These are phyloP conservation scores for Saccharum hybrid DNA, from an alignment of 202 grass and related monocot genomes.

Conservation along the genomic window DNA sequence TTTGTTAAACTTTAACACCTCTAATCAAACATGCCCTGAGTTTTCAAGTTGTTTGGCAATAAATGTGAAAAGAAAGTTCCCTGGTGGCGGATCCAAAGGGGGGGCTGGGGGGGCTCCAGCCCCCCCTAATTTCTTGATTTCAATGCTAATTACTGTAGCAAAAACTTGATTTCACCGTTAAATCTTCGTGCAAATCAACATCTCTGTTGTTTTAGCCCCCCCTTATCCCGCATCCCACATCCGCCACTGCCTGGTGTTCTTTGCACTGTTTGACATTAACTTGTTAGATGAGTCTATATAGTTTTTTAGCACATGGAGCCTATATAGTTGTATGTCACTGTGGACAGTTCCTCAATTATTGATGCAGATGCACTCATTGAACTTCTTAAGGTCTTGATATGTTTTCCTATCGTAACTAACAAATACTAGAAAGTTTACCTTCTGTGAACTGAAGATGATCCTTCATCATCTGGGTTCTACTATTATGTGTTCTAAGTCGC, in stretches of 20 bases:
- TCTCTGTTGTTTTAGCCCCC: too few relatives aligned
- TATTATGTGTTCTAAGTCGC: too few relatives aligned
- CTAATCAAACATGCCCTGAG: background rate
- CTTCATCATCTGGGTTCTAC: too few relatives aligned
- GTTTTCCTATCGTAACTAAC: constrained; percentile 2
- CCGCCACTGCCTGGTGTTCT: too few relatives aligned
- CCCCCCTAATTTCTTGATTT: too few relatives aligned
- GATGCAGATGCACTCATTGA: background rate
- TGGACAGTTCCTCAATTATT: constrained; percentile 30
- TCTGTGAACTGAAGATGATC: constrained; percentile 1
- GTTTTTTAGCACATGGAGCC: too few relatives aligned
- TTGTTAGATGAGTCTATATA: background rate
- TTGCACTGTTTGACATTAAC: constrained; percentile 13
- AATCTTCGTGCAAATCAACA: too few relatives aligned
- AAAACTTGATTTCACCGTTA: too few relatives aligned
- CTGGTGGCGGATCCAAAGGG: background rate
- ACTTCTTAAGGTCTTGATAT: constrained; percentile 13
- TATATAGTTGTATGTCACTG: constrained; percentile 26
- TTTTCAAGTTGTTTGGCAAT: constrained; percentile 43
- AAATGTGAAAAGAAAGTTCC: constrained; percentile 38
- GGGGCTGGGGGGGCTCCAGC: too few relatives aligned
- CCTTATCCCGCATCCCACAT: too few relatives aligned
- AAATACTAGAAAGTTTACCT: background rate
- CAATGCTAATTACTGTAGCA: too few relatives aligned
- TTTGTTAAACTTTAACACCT: too few relatives aligned